Percentiles rank a stretch among this genome's conserved stretches.
These are phyloP conservation scores for Leishmania braziliensis DNA, from an alignment of 208 protist genomes.

Conservation along the genomic window DNA sequence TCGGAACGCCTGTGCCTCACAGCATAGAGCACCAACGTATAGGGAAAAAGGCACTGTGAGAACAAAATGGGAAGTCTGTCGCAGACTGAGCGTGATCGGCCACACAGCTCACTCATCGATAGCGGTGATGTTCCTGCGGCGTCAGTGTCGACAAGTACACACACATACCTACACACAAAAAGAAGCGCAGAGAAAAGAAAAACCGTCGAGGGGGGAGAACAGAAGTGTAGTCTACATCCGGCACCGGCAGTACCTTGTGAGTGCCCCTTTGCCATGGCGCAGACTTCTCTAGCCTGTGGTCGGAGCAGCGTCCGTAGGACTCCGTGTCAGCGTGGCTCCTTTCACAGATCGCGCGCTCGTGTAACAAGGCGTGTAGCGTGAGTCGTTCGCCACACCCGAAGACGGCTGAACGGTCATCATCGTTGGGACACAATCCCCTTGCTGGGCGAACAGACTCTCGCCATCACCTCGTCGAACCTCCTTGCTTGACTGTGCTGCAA, in stretches of 20 bases:
- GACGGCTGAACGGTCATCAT: slow-evolving; percentile 3
- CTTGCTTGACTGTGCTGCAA: neutral
- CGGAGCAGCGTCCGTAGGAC: neutral
- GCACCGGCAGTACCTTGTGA: neutral
- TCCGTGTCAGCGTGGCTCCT: neutral
- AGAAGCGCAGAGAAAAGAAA: neutral
- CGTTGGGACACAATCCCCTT: slow-evolving; percentile 2
- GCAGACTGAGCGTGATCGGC: neutral
- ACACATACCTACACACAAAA: neutral
- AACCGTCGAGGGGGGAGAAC: neutral
- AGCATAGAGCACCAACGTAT: neutral
- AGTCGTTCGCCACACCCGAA: neutral
- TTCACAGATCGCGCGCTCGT: neutral
- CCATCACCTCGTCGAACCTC: slow-evolving; percentile 10
- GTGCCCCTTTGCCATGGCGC: neutral
- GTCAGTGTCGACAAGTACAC: neutral
- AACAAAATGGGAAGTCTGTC: no score
- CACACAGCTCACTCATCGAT: neutral
- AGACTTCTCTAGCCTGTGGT: neutral
- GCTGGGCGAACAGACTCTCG: neutral
- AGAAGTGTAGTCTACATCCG: neutral
- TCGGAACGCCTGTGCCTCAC: neutral
- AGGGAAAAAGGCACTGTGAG: no score
- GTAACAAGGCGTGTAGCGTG: no score
- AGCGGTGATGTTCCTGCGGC: neutral